A percentile compares a stretch with the other conserved stretches of the same genome.
Evolutionary conservation across 2,329 filamentous ascomycete species (phyloP).

Genomic region (Talaromyces verruculosus): DNA sequence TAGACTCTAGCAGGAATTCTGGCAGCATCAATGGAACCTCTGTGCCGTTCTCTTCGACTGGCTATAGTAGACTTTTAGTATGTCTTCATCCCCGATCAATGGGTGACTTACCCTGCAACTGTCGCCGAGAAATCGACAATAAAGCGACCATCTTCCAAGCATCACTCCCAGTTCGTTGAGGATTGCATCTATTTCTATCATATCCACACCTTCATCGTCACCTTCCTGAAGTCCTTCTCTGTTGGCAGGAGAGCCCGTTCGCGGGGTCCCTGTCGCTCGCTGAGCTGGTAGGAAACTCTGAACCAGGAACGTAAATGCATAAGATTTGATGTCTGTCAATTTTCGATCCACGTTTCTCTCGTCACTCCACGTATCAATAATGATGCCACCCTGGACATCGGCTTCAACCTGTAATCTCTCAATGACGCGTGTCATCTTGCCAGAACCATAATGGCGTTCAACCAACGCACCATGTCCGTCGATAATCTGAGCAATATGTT

Average conservation of each 20-base stretch:
- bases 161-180: slow-evolving; percentile 87
- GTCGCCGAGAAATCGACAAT: slow-evolving; percentile 80
- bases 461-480: slow-evolving; percentile 88
- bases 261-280: slow-evolving; percentile 63
- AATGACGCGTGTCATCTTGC: slow-evolving; percentile 93
- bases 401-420: slow-evolving; percentile 91
- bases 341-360: slow-evolving; percentile 81
- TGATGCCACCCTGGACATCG: slow-evolving; percentile 92
- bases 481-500: slow-evolving; percentile 95
- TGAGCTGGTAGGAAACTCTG: slow-evolving; percentile 83
- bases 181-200: slow-evolving; percentile 90
- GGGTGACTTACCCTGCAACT: slow-evolving; percentile 65
- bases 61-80: slow-evolving; percentile 40
- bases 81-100: slow-evolving; percentile 8
- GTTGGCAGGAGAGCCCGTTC: slow-evolving; percentile 73
- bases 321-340: slow-evolving; percentile 93
- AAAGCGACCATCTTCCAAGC: slow-evolving; percentile 90
- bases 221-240: slow-evolving; percentile 56
- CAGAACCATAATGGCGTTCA: slow-evolving; percentile 86
- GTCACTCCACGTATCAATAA: slow-evolving; percentile 93
- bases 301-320: slow-evolving; percentile 94
- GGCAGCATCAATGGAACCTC: slow-evolving; percentile 61
- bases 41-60: slow-evolving; percentile 52
- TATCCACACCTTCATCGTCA: slow-evolving; percentile 91
- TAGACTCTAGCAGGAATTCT: slow-evolving; percentile 72